phyloP scores from a whole-genome alignment of 2,329 filamentous ascomycete species.

The Harringtonia aguacate region DNA sequence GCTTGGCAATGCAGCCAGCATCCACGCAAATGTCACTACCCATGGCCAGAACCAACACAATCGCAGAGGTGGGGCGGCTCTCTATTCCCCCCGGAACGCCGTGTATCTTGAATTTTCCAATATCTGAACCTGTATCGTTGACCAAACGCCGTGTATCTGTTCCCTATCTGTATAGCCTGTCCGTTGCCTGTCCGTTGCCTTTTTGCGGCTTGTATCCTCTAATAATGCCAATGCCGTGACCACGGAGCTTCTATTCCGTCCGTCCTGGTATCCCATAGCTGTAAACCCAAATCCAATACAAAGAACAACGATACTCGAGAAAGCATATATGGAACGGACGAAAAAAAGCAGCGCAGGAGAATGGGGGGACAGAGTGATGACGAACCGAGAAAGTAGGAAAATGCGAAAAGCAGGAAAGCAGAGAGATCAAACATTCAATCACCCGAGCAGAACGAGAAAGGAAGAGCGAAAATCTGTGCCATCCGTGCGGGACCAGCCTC shows the following conservation, averaged over 20 bases:
- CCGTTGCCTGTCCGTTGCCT: neutral
- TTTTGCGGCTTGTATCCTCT: neutral
- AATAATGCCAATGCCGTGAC: neutral
- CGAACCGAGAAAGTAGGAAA: no score
- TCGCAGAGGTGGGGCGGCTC: no score
- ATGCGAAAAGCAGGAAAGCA: neutral
- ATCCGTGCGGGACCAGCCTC: no score
- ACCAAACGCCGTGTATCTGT: neutral
- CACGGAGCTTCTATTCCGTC: neutral
- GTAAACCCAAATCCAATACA: neutral
- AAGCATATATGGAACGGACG: neutral
- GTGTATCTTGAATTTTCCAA: neutral
- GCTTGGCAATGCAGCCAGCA: no score
- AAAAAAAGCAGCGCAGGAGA: neutral
- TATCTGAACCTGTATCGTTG: neutral
- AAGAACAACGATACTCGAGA: neutral
- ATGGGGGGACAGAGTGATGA: no score
- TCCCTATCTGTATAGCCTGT: neutral
- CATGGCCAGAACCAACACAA: no score
- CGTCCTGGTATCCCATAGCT: neutral
- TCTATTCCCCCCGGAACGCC: no score
- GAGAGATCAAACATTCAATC: no score
- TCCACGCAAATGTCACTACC: no score
- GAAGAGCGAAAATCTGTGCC: no score
- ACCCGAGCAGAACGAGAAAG: no score